These are phyloP conservation scores for Blastobotrys elegans DNA, from an alignment of 1,139 yeast genomes.

Conservation along the genomic window DNA sequence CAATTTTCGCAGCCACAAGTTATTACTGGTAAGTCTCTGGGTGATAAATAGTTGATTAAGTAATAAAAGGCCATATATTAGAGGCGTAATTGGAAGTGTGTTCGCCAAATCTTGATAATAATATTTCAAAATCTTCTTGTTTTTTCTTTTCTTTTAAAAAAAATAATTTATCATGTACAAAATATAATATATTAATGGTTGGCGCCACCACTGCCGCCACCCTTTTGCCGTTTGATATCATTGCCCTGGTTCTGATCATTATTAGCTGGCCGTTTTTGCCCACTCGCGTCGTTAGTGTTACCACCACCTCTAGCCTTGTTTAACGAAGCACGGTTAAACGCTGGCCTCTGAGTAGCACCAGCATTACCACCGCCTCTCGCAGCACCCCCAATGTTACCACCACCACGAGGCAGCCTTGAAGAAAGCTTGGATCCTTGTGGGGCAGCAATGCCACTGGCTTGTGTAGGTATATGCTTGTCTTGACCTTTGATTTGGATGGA, in stretches of 20 bases:
- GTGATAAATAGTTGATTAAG: too few species aligned
- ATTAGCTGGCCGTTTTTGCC: slow-evolving; percentile 8
- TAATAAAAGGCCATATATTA: too few species aligned
- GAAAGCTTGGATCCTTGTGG: background rate
- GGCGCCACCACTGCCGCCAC: background rate
- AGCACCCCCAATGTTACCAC: slow-evolving; percentile 1
- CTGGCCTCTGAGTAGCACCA: slow-evolving; percentile 1
- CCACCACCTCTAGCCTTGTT: slow-evolving; percentile 1
- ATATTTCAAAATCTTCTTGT: too few species aligned
- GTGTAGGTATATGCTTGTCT: slow-evolving; percentile 1
- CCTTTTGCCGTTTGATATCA: slow-evolving; percentile 4
- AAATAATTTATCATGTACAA: background rate
- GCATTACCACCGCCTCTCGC: background rate
- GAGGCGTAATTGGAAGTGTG: too few species aligned
- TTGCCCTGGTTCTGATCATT: background rate
- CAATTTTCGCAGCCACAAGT: too few species aligned
- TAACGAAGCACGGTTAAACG: slow-evolving; percentile 1
- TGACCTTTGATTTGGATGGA: slow-evolving; percentile 9
- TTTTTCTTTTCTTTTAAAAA: too few species aligned
- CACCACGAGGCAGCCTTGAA: slow-evolving; percentile 8
- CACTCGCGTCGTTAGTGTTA: background rate
- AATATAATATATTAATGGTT: background rate
- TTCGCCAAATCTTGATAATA: too few species aligned
- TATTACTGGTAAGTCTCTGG: too few species aligned
- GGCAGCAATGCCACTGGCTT: background rate